Evolutionary conservation across 352 stramenopile genomes (phyloP).

Genomic region (Plasmopara muralis): DNA sequence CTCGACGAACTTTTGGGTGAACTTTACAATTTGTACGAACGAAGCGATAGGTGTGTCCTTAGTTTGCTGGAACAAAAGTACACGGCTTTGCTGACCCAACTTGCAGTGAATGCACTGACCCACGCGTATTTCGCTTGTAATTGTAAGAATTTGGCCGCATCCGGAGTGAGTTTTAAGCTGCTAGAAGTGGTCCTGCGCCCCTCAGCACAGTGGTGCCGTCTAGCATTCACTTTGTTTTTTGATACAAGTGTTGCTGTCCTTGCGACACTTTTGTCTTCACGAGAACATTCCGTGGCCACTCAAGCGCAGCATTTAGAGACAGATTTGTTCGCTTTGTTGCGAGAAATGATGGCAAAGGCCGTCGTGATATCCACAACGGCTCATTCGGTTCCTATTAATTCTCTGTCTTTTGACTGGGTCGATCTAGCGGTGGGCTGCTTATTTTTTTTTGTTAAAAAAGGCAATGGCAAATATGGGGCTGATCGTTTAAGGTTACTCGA

Average conservation of each 20-base stretch:
- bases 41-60: constrained; percentile 7
- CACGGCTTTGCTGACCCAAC: constrained; percentile 13
- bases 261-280: constrained; percentile 12
- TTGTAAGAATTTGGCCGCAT: constrained; percentile 11
- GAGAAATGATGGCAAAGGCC: constrained; percentile 44
- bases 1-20: constrained; percentile 32
- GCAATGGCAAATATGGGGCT: constrained; percentile 16
- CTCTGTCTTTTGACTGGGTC: constrained; percentile 17
- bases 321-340: constrained; percentile 33
- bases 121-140: constrained; percentile 12
- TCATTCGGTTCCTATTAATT: not conserved
- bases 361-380: constrained; percentile 27
- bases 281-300: constrained; percentile 1
- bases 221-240: constrained; percentile 43
- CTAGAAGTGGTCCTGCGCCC: constrained; percentile 38
- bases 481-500: constrained; percentile 29
- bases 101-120: constrained; percentile 18
- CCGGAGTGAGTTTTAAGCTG: constrained; percentile 29
- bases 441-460: constrained; percentile 30
- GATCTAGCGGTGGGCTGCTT: constrained; percentile 26
- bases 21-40: constrained; percentile 26
- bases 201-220: constrained; percentile 20
- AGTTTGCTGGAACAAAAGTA: constrained; percentile 25
- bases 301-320: constrained; percentile 16
- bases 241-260: constrained; percentile 18